A percentile compares a stretch with the other conserved stretches of the same genome.
phyloP scores from a whole-genome alignment of 768 basidiomycete genomes.

The Collybia nuda region DNA sequence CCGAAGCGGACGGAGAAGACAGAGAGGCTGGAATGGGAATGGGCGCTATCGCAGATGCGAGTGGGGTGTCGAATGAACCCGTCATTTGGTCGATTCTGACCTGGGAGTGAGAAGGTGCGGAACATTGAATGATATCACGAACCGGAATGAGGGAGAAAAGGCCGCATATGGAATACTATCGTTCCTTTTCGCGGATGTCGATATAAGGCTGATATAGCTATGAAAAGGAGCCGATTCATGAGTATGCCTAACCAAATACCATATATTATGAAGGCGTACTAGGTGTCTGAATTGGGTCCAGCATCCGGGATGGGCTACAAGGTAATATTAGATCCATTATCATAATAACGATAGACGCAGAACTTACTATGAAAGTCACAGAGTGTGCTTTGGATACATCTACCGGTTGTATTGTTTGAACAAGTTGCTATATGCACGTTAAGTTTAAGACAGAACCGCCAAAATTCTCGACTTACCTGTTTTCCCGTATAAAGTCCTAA shows the following conservation, averaged over 20 bases:
- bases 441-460: too few species aligned
- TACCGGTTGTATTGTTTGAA: constrained; percentile 55
- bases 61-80: constrained; percentile 52
- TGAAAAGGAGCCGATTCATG: constrained; percentile 4
- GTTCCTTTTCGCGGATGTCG: constrained; percentile 28
- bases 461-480: constrained; percentile 34
- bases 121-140: constrained; percentile 15
- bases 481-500: constrained; percentile 61
- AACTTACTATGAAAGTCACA: constrained; percentile 54
- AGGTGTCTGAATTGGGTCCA: constrained; percentile 55
- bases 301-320: constrained; percentile 53
- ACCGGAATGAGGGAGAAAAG: constrained; percentile 62
- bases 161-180: constrained; percentile 29
- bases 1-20: constrained; percentile 29
- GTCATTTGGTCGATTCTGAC: constrained; percentile 57
- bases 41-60: constrained; percentile 46
- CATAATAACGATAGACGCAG: neutral
- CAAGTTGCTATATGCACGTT: constrained; percentile 41
- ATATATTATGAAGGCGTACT: constrained; percentile 38
- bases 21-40: constrained; percentile 42
- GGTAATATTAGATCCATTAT: neutral
- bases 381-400: constrained; percentile 49
- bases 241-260: neutral
- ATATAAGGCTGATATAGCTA: constrained; percentile 66
- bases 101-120: constrained; percentile 2